Evolutionary conservation across 768 basidiomycete genomes (phyloP), one percentile per base, ranked within the genome.

Genomic region (Boletus vermiculosoides): DNA sequence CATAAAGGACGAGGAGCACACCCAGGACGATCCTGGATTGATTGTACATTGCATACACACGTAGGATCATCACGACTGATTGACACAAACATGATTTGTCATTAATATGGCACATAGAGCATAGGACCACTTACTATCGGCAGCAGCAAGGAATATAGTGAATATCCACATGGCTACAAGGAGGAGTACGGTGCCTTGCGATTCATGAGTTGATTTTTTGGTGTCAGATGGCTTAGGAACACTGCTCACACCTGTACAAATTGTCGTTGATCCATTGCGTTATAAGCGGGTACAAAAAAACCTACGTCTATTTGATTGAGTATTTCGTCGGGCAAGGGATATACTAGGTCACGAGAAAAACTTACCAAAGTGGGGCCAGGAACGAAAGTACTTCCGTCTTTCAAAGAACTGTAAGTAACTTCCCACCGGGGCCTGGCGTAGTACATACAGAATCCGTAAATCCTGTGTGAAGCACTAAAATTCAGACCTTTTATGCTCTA

Each of bases 21-120:
- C 50, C 46, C 11, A 67, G 47, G 22, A 67, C 28, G 16, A 45
- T 28, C 55, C 20, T 63, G 18, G 66, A 66, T 40, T 40, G 52
- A 13, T 40, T 23, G 41, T 68, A 68, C 53, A 69, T 55, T 22
- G 67, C 64, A 36, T 68, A 69, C 11, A 69, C 56, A 0, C 66
- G 62, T 6, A 68, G 34, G 50, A 68, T 60, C 66, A 68, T 68
- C 37, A 62, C 44, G 11, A 67, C 66, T 68, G 36, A n/a, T 48
- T 4, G 33, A 8, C 5, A 12, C 18, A 6, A 18, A 23, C 9
- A 33, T 4, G 12, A 5, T 13, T 22, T 15, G 6, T 45, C 25
- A 47, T 22, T 5, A 2, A n/a, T 13, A 9, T 39, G 18, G n/a
- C 2, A 34, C 10, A 23, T 6, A 25, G 22, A n/a, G 3, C 12